Evolutionary conservation across 805 yeast species (phyloP).

Genomic region (Yarrowia yakushimensis): DNA sequence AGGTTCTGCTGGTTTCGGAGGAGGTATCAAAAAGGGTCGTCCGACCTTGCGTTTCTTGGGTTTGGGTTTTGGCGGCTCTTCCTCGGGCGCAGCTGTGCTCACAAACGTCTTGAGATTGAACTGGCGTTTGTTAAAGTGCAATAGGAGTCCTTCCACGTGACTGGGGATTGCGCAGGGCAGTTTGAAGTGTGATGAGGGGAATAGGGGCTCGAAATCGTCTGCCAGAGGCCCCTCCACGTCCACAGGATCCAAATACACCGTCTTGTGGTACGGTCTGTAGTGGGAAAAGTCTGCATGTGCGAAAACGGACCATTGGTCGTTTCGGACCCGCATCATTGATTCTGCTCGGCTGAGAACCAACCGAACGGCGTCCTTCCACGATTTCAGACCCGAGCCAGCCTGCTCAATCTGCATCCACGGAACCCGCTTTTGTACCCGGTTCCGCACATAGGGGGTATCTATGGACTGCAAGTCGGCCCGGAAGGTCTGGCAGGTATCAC

Average conservation of each 20-base stretch:
- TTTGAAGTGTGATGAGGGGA: neutral
- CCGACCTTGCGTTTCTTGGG: neutral
- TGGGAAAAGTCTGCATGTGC: neutral
- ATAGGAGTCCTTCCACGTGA: neutral
- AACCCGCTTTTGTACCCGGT: neutral
- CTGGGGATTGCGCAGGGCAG: neutral
- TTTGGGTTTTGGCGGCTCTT: neutral
- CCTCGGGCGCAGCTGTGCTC: neutral
- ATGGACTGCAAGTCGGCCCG: neutral
- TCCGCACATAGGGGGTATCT: neutral
- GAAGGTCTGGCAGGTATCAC: neutral
- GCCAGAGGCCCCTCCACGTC: slow-evolving; percentile 1
- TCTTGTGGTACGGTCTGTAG: neutral
- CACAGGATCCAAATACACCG: neutral
- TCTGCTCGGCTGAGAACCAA: neutral
- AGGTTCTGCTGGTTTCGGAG: neutral
- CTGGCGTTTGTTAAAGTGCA: neutral
- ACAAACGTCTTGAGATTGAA: neutral
- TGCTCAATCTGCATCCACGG: neutral
- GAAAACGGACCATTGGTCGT: neutral
- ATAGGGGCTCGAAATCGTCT: neutral
- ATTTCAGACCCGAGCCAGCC: neutral
- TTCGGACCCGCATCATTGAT: neutral
- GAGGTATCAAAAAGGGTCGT: neutral
- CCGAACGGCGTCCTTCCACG: neutral